Evolutionary conservation across 441 rosid genomes (phyloP).

Genomic region (Pelargonium citronellum): DNA sequence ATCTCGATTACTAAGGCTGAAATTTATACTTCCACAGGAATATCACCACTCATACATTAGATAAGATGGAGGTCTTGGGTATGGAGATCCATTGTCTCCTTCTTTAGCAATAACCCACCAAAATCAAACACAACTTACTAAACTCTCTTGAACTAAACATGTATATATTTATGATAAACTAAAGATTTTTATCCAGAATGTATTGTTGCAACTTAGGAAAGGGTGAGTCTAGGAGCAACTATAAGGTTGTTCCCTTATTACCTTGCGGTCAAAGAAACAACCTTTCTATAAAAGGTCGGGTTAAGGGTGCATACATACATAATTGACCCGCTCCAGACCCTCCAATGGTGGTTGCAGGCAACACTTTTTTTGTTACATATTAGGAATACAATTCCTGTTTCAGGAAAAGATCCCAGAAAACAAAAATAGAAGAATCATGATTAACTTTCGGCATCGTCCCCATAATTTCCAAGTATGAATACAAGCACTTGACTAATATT

Average conservation of each 20-base stretch:
- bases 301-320: not conserved
- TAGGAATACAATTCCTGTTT: not conserved
- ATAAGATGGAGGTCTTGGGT: not conserved
- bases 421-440: not conserved
- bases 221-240: too few species aligned
- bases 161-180: not conserved
- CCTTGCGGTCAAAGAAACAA: too few species aligned
- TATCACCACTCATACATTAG: not conserved
- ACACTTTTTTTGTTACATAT: not conserved
- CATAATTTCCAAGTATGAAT: too few species aligned
- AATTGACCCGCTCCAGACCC: not conserved
- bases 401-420: not conserved
- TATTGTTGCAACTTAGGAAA: too few species aligned
- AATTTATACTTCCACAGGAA: not conserved
- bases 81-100: not conserved
- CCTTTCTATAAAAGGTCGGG: not conserved
- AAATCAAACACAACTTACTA: slow-evolving; percentile 6
- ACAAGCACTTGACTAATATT: too few species aligned
- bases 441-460: not conserved
- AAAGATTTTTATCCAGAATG: too few species aligned
- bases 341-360: too few species aligned
- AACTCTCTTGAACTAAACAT: not conserved
- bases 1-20: not conserved
- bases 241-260: too few species aligned
- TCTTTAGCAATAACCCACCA: not conserved